Evolutionary conservation across 805 yeast genomes (phyloP).

Genomic region (Candida taoyuanica): DNA sequence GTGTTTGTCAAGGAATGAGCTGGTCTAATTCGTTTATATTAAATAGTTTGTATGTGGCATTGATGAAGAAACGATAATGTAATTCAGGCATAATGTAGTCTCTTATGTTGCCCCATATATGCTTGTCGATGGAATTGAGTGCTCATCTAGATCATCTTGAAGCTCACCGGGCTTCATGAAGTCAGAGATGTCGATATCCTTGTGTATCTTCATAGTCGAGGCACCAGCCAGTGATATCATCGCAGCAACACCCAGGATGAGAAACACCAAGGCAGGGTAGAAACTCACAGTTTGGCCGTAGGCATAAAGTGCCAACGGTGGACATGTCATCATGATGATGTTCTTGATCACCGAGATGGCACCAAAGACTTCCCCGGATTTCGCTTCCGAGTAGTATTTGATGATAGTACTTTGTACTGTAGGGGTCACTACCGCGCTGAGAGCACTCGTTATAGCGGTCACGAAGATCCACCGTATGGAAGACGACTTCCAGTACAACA

Average conservation of each 20-base stretch:
- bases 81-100: too few relatives aligned
- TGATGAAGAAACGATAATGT: too few relatives aligned
- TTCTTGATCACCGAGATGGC: constrained; percentile 61
- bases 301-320: constrained; percentile 42
- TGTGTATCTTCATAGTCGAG: constrained; percentile 12
- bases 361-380: constrained; percentile 73
- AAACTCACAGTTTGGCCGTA: constrained; percentile 42
- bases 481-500: constrained; percentile 31
- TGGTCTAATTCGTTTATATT: background rate
- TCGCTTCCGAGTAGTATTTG: constrained; percentile 55
- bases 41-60: too few relatives aligned
- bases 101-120: too few relatives aligned
- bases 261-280: constrained; percentile 36
- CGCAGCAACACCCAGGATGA: constrained; percentile 11
- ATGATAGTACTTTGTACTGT: constrained; percentile 53
- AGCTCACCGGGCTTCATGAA: constrained; percentile 4
- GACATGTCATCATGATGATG: constrained; percentile 41
- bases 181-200: constrained; percentile 8
- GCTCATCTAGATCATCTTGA: too few relatives aligned
- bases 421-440: constrained; percentile 52
- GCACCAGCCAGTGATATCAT: background rate
- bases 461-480: constrained; percentile 12
- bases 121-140: too few relatives aligned
- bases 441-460: constrained; percentile 22
- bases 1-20: constrained; percentile 70